Evolutionary conservation across 2,329 filamentous ascomycete species (phyloP), one percentile per base, ranked within the genome.

Genomic region (Dothideomycetidae sp.): DNA sequence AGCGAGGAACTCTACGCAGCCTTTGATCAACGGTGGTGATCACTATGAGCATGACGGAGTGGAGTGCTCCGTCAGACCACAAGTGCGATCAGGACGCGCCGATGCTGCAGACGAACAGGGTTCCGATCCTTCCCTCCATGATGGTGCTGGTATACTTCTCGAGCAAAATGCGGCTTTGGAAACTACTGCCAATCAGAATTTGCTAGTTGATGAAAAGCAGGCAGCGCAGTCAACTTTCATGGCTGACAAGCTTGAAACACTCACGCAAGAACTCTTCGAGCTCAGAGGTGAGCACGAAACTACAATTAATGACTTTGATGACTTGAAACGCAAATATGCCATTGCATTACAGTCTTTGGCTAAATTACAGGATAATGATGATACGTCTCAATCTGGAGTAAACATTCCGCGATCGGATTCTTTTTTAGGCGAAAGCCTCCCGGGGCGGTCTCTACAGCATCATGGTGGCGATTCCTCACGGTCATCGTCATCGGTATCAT

Each of bases 401-500:
- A 70, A 77, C 18, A 74, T 47, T 63, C 58, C 60, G 36, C 70
- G 81, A 14, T 80, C 81, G 10, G 70, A 74, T 39, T 88, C 85
- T 69, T 90, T 90, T 77, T 78, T 90, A 73, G 84, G 76, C 44
- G 78, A 85, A 53, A 66, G 14, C 18, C 29, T 28, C 7, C 36
- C 69, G 51, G 76, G 74, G 62, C 73, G 75, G 52, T 5, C 26
- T 33, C 36, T 30, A 26, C 36, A 78, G 72, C 61, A 78, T 75
- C 54, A 63, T 73, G 56, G 85, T 78, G 63, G 71, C 76, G 64
- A 68, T 64, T 86, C 81, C 53, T 86, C 84, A 64, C 84, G 79
- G 58, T 93, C 85, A 53, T 78, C 94, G 49, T 94, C 84, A 48
- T 90, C 84, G 63, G 90, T 96, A 63, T 72, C 93, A 57, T 93